A percentile compares a stretch with the other conserved stretches of the same genome.
These are phyloP conservation scores for Pythium periplocum DNA, from an alignment of 352 stramenopile genomes.

Conservation along the genomic window DNA sequence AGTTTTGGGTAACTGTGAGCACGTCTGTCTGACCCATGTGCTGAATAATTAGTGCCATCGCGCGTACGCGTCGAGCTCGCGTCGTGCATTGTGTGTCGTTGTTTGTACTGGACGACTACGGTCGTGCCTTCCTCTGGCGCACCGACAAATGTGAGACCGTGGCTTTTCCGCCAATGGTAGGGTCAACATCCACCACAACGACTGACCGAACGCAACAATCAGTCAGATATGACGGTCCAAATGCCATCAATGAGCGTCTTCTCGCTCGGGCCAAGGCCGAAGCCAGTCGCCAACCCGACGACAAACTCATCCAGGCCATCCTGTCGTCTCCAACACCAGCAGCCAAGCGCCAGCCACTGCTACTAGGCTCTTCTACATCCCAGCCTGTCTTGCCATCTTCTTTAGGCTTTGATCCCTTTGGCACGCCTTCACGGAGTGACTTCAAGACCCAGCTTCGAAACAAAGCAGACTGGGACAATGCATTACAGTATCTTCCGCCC, in stretches of 20 bases:
- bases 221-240: constrained; percentile 39
- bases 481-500: constrained; percentile 45
- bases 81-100: constrained; percentile 48
- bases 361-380: constrained; percentile 28
- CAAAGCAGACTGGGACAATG: constrained; percentile 41
- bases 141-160: constrained; percentile 56
- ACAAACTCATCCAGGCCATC: constrained; percentile 70
- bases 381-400: constrained; percentile 18
- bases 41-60: no score
- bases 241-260: constrained; percentile 56
- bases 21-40: no score
- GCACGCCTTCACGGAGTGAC: neutral
- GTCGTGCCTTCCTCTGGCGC: constrained; percentile 46
- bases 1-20: no score
- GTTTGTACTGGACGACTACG: constrained; percentile 54
- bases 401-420: neutral
- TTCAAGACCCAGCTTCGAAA: constrained; percentile 22
- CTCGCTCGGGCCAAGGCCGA: constrained; percentile 53
- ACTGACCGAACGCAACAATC: neutral
- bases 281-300: constrained; percentile 38
- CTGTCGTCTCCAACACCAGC: constrained; percentile 44
- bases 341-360: constrained; percentile 19
- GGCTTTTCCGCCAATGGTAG: constrained; percentile 6
- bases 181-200: constrained; percentile 7
- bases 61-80: neutral